Evolutionary conservation across 331 rosid species (phyloP).

Genomic region (Spiraea crenata): DNA sequence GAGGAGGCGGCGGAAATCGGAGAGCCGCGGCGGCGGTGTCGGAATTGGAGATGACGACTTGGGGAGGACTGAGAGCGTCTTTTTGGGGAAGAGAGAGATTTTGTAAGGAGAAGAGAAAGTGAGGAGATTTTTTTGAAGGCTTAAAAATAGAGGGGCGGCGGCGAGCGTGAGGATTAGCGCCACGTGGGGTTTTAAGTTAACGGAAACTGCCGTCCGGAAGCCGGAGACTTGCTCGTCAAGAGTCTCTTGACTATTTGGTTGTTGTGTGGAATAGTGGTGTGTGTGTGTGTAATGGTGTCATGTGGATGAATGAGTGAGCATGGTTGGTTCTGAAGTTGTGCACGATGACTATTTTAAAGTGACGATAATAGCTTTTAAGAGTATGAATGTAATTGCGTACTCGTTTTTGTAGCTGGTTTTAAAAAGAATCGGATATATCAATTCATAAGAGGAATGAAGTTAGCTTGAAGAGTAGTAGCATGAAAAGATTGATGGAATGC

Average conservation of each 20-base stretch:
- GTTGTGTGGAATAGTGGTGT: neutral
- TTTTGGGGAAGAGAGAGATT: neutral
- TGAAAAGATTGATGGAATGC: too few species aligned
- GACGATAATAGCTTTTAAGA: too few species aligned
- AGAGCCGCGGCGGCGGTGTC: neutral
- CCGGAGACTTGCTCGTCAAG: neutral
- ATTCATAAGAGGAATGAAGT: too few species aligned
- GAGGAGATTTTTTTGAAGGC: neutral
- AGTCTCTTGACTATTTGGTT: neutral
- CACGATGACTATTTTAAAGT: too few species aligned
- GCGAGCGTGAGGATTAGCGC: neutral
- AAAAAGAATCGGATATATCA: too few species aligned
- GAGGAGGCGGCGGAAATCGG: neutral
- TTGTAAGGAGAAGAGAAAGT: neutral
- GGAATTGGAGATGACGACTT: neutral
- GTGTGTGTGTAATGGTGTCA: too few species aligned
- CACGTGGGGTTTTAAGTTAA: neutral
- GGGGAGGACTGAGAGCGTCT: neutral
- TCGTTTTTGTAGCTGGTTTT: too few species aligned
- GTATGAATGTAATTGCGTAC: too few species aligned
- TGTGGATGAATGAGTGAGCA: neutral
- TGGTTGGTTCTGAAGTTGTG: neutral
- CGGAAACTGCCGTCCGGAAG: conserved; percentile 15
- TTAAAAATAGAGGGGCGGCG: neutral
- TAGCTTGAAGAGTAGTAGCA: too few species aligned